Evolutionary conservation across 352 stramenopile species (phyloP), one percentile per base, ranked within the genome.

Genomic region (Globisporangium nagaii): DNA sequence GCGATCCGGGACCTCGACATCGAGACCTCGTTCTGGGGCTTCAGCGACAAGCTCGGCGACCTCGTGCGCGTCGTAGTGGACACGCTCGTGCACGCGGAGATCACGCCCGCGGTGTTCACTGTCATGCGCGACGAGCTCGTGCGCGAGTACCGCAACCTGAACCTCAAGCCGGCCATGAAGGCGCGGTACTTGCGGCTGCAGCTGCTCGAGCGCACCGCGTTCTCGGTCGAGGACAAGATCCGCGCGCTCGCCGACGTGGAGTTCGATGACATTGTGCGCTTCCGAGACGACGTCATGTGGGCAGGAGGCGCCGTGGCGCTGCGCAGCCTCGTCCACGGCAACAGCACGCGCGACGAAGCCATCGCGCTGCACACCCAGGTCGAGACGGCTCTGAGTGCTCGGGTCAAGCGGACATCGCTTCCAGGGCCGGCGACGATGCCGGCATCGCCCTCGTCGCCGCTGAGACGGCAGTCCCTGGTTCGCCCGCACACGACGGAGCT

Each of bases 131-230:
- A 79, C 37, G 79, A 91, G 46, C 63, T 93, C 24, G 57, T 65
- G 20, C 78, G 78, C 22, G 70, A 86, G 51, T 92, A 90, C 55
- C 66, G 67, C 19, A 94, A 94, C 32, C 27, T 77, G 31, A 78
- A 75, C 31, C 54, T 90, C 41, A 88, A 86, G 56, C 78, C 79
- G 11, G 55, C 71, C 39, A 64, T 69, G 43, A 90, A 93, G 42
- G 76, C 79, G 8, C 66, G 75, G 10, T 90, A 92, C 43, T 25
- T 90, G 53, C 66, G 82, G 10, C 60, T 92, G 1, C 78, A 89
- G 39, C 60, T 92, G 47, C 74, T 94, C 6, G 74, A 90, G 45
- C 71, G 66, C 27, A 64, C 68, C 17, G 56, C 73, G 11, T 80
- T 93, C 42, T 65, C 80, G 0, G 61, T 85, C 27, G 65, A 82